Evolutionary conservation across 495 filamentous ascomycete species (phyloP).

Genomic region (Sordaria brevicollis): DNA sequence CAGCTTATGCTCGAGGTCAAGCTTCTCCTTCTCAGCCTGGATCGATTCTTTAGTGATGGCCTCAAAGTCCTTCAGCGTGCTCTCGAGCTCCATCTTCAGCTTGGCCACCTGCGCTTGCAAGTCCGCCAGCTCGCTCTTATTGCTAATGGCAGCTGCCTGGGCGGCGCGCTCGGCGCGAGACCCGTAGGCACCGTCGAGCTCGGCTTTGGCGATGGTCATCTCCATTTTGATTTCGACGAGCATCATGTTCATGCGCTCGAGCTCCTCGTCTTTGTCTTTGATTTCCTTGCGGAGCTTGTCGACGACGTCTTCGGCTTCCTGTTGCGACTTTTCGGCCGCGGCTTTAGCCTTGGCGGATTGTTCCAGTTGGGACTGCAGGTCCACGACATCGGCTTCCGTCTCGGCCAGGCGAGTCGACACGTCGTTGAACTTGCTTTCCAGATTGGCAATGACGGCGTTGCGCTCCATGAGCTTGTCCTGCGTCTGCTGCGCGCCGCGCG

Average conservation of each 20-base stretch:
- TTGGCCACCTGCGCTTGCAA: constrained; percentile 50
- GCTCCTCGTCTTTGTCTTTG: constrained; percentile 50
- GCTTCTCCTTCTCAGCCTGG: constrained; percentile 74
- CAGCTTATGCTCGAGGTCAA: constrained; percentile 57
- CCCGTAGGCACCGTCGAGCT: constrained; percentile 91
- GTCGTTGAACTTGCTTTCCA: constrained; percentile 33
- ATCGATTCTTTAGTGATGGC: constrained; percentile 77
- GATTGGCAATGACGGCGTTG: constrained; percentile 35
- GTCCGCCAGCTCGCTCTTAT: constrained; percentile 55
- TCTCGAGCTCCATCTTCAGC: constrained; percentile 70
- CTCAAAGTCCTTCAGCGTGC: constrained; percentile 77
- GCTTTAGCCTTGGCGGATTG: constrained; percentile 6
- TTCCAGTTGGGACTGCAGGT: constrained; percentile 8
- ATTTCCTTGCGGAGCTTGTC: constrained; percentile 26
- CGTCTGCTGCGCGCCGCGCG: constrained; percentile 24
- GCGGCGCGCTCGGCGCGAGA: constrained; percentile 66
- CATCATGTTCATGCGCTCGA: constrained; percentile 67
- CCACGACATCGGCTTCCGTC: constrained; percentile 9
- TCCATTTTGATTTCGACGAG: constrained; percentile 83
- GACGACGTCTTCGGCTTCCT: constrained; percentile 18
- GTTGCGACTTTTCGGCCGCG: constrained; percentile 14
- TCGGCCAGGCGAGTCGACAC: constrained; percentile 24
- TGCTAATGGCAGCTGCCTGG: constrained; percentile 56
- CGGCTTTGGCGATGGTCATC: constrained; percentile 81
- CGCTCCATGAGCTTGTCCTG: constrained; percentile 42